Evolutionary conservation across 1,284 basidiomycete species (phyloP), one percentile per base, ranked within the genome.

Genomic region (Amylostereum chailletii): DNA sequence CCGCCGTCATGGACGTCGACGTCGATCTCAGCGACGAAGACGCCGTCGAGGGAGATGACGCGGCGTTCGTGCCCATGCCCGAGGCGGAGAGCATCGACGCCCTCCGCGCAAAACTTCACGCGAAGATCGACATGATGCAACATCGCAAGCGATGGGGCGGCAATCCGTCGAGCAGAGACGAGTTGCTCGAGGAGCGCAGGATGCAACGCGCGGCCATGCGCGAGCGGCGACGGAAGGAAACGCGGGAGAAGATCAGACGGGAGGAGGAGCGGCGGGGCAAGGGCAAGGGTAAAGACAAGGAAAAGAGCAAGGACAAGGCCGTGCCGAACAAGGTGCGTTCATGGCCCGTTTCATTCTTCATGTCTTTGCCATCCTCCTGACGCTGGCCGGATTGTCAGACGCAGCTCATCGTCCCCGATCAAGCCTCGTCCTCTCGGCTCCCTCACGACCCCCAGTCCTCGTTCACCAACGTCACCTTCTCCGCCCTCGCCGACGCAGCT

Each of bases 201-300:
- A 67, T 67, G 58, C 83, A 88, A 58, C 71, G 90, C 7, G 91
- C 86, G 1, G 80, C 84, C 38, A 76, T 95, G 73, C 75, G 92
- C 31, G 93, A 95, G 63, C 76, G 82, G 52, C 70, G 93, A 56
- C 66, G 92, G 62, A 87, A 86, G 62, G 87, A 90, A 71, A 87
- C 88, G 27, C 86, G 77, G 63, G 91, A 93, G 67, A 87, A 87
- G 67, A 83, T 83, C 46, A 62, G 71, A 53, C 74, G 69, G 47
- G 81, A 82, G 62, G 75, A 80, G 49, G 79, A 76, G 57, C 60
- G 63, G 34, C 69, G 67, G 55, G 66, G 67, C 3, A 74, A 72
- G 49, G 74, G 72, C 45, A 71, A 79, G 58, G 70, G 67, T 38
- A 81, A 77, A 55, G 67, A 65, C 37, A 72, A 72, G 55, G 64